Evolutionary conservation across 306 rosid genomes (phyloP), one percentile per base, ranked within the genome.

Genomic region (Quercus agrifolia): DNA sequence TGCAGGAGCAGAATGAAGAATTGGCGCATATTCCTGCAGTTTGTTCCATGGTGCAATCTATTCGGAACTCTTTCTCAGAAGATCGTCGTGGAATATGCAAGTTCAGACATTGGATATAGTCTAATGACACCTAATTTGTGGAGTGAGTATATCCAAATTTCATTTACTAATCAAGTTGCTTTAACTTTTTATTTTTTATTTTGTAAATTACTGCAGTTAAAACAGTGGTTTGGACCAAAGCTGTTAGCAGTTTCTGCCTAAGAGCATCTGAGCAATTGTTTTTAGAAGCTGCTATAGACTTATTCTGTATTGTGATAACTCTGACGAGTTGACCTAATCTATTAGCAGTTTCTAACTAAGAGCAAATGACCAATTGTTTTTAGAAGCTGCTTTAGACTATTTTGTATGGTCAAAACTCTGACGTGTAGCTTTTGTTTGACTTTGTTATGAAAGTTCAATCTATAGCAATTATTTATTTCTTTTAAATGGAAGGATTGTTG

Each of bases 61-160:
- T 93, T 71, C 94, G 86, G 10, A 76, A 79, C 78, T 93, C 93
- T 11, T 84, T 90, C 51, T 76, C 80, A 72, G 88, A 85, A 82
- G 84, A 83, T 58, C 89, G 97, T 6, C 92, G 99, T 19, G 98
- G 98, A 81, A 85, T 93, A 74, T 91, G 98, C 94, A 95, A 89
- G 78, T 90, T 71, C 84, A 86, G 96, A 80, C 76, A 74, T 56
- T 87, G 92, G 91, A 57, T 19, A 35, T 74, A 56, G 4, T 73
- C 18, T 12, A 41, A 11, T 31, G 54, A 13, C 54, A 49, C 54
- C 54, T 49, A 49, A 3, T 13, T 49, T 49, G 17, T 49, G 54
- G 15, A 49, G 54, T 12, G 54, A 73, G 77, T 59, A 17, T 14
- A 21, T 55, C 52, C 77, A 56, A 38, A 11, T 20, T 58, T 41